A percentile compares a stretch with the other conserved stretches of the same genome.
Conservation (phyloP, 305 asterid genomes). For the Plantago lanceolata region DNA sequence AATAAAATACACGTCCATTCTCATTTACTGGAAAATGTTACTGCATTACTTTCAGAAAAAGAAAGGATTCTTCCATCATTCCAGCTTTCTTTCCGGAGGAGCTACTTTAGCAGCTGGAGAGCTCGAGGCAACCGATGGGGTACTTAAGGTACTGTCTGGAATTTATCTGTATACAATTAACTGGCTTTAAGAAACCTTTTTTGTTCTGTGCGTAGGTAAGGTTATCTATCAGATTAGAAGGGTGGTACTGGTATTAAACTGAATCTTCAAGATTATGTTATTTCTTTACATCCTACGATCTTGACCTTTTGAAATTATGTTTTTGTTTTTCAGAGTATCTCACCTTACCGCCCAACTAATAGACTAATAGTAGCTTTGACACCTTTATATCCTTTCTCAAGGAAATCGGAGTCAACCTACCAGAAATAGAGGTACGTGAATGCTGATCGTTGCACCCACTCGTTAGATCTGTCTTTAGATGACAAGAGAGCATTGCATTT, state of each 20-base stretch:
- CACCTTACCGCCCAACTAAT: constrained; percentile 88
- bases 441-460: not conserved
- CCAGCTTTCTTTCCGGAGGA: constrained; percentile 60
- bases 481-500: too few relatives aligned
- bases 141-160: constrained; percentile 43
- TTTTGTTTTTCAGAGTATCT: constrained; percentile 36
- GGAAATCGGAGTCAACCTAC: constrained; percentile 70
- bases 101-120: constrained; percentile 74
- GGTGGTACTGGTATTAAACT: not conserved
- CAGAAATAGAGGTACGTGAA: constrained; percentile 45
- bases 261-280: constrained; percentile 1
- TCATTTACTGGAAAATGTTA: constrained; percentile 1
- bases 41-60: constrained; percentile 51
- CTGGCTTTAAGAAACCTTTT: too few relatives aligned
- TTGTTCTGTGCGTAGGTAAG: too few relatives aligned
- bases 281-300: constrained; percentile 11
- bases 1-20: not conserved
- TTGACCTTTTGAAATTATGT: constrained; percentile 18
- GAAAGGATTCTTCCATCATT: constrained; percentile 59
- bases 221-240: not conserved
- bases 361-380: constrained; percentile 69
- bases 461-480: too few relatives aligned
- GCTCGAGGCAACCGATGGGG: constrained; percentile 50
- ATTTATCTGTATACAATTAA: too few relatives aligned
- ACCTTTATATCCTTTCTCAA: constrained; percentile 52